A percentile compares a stretch with the other conserved stretches of the same genome.
Conservation (phyloP, 495 filamentous ascomycete genomes). For the Durotheca rogersii region DNA sequence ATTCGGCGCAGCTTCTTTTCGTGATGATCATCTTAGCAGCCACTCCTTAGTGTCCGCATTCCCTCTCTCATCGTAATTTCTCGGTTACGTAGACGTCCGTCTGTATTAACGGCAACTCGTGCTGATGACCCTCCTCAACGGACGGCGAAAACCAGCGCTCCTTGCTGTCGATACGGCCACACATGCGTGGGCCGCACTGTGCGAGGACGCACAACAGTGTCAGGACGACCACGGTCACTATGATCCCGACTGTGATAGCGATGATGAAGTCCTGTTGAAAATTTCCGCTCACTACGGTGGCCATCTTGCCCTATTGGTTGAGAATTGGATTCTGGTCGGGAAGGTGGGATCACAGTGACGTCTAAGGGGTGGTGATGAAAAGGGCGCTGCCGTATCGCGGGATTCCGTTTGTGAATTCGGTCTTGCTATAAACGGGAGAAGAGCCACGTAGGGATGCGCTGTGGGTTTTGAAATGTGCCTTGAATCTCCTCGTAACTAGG, state of each 20-base stretch:
- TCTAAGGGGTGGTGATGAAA: neutral
- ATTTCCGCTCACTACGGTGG: constrained; percentile 7
- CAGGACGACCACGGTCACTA: constrained; percentile 12
- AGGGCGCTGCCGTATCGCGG: too few species aligned
- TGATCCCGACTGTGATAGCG: constrained; percentile 22
- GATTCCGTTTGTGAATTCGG: too few species aligned
- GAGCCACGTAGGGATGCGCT: too few species aligned
- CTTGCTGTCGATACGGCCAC: constrained; percentile 9
- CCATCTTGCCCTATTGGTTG: constrained; percentile 1
- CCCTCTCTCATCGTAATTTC: neutral
- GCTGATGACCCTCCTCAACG: constrained; percentile 17
- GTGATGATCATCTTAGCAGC: neutral
- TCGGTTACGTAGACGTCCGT: neutral
- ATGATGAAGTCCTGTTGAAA: constrained; percentile 18
- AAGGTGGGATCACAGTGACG: neutral
- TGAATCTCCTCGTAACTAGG: too few species aligned
- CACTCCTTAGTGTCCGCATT: neutral
- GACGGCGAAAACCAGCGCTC: constrained; percentile 28
- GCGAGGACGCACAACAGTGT: constrained; percentile 25
- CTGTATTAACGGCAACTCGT: constrained; percentile 14
- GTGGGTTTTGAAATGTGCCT: too few species aligned
- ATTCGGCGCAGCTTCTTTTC: neutral
- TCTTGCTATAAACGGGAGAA: too few species aligned
- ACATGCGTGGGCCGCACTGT: constrained; percentile 28
- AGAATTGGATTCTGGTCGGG: neutral